Conservation (phyloP, 805 yeast species). For the Ogataea neopini region DNA sequence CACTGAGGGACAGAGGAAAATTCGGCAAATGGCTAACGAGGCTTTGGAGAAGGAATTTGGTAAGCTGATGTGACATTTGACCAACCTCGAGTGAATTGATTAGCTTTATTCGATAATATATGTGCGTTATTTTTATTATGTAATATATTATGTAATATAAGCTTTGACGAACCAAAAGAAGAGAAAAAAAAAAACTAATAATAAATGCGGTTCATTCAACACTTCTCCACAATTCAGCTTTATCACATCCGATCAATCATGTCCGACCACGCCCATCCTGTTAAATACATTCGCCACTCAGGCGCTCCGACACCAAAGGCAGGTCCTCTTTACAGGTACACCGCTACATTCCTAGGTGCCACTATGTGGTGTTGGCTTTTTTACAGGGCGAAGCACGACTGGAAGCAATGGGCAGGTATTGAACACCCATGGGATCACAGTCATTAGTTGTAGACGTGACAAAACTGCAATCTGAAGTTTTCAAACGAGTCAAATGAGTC, state of each 20-base stretch:
- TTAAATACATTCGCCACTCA: constrained; percentile 47
- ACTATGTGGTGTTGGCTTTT: constrained; percentile 89
- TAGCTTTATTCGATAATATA: not conserved
- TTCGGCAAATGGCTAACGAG: constrained; percentile 23
- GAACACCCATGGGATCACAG: constrained; percentile 46
- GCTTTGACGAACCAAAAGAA: not conserved
- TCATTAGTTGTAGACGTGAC: not conserved
- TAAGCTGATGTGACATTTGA: not conserved
- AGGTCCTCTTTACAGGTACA: constrained; percentile 54
- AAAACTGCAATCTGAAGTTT: too few species aligned
- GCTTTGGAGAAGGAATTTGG: constrained; percentile 4
- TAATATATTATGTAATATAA: not conserved
- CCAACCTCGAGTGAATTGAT: too few species aligned
- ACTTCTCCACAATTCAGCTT: too few species aligned
- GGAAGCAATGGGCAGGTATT: constrained; percentile 56
- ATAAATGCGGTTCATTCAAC: too few species aligned
- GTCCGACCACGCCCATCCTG: constrained; percentile 19
- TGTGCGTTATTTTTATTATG: too few species aligned
- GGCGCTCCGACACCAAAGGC: constrained; percentile 67
- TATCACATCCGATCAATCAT: not conserved
- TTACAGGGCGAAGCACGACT: constrained; percentile 76
- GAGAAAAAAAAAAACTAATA: not conserved
- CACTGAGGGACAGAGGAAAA: constrained; percentile 29
- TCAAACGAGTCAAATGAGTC: too few species aligned
- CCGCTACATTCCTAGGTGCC: constrained; percentile 73